These are phyloP conservation scores for Verticillium klebahnii DNA, from an alignment of 2,329 filamentous ascomycete genomes.

Conservation along the genomic window DNA sequence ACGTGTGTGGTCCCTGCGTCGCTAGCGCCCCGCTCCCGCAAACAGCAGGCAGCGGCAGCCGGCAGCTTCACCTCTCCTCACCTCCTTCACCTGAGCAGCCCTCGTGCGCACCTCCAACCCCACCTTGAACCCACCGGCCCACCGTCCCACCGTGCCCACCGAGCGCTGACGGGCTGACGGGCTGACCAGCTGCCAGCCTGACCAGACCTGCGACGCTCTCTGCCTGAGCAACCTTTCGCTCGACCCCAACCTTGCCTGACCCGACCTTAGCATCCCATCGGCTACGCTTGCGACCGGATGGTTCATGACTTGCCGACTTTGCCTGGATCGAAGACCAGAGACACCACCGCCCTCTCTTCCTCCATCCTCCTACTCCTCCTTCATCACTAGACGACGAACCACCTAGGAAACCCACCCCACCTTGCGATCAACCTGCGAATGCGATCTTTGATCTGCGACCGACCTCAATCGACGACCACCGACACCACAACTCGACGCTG, in stretches of 20 bases:
- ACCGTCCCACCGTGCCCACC: neutral
- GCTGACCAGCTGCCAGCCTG: neutral
- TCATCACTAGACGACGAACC: neutral
- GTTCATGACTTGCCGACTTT: neutral
- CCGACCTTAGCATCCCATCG: neutral
- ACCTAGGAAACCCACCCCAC: neutral
- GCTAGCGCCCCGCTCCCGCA: neutral
- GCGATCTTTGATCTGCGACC: neutral
- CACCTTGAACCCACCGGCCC: neutral
- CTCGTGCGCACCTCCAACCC: neutral
- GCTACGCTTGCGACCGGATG: neutral
- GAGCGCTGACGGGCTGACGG: neutral
- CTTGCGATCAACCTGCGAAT: neutral
- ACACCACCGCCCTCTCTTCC: neutral
- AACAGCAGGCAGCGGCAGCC: neutral
- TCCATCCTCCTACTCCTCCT: neutral
- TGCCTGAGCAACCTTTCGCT: neutral
- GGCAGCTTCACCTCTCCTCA: neutral
- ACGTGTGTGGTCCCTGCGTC: neutral
- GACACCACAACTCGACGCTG: neutral
- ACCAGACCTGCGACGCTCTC: neutral
- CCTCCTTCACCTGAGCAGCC: neutral
- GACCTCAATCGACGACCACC: neutral
- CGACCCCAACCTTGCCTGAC: neutral
- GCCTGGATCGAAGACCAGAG: neutral